Base-by-base conservation (phyloP, 164 flowering plant genomes). In the Chloranthus sessilifolius region DNA sequence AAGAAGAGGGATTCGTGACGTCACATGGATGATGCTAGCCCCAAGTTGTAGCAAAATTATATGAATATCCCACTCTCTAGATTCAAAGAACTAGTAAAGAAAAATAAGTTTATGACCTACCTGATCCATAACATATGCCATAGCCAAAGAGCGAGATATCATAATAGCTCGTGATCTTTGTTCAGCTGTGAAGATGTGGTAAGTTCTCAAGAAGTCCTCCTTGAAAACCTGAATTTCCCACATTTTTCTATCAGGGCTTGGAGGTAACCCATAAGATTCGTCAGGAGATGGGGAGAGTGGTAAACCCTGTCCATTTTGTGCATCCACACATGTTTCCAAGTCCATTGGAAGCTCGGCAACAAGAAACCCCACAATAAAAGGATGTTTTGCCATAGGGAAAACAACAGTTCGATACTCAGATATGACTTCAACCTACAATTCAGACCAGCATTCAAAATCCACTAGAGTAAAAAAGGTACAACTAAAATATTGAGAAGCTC, bases 41-140 rank as follows among this genome's bases (percentile, higher is more conserved):
- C n/a, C n/a, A n/a, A n/a, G n/a, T n/a, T n/a, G n/a, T n/a, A n/a
- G n/a, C n/a, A n/a, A n/a, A n/a, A n/a, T n/a, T n/a, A n/a, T n/a
- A n/a, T n/a, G n/a, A n/a, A n/a, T n/a, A n/a, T n/a, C n/a, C n/a
- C n/a, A n/a, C n/a, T n/a, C n/a, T n/a, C n/a, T n/a, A n/a, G n/a
- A n/a, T n/a, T n/a, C n/a, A n/a, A n/a, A n/a, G n/a, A n/a, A n/a
- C n/a, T n/a, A 36, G 30, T 11, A 16, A 34, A 50, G 10, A 30
- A 50, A 5, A 21, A 6, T 21, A 40, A 40, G 44, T 40, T 40
- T 35, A 14, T 42, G 48, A 31, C 25, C 33, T 56, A 92, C 98
- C 98, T 92, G 96, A 75, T 92, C 98, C 96, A 88, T 83, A 37
- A 92, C 88, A 74, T 92, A 79, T 2, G 91, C 98, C 87, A 75